A percentile compares a stretch with the other conserved stretches of the same genome.
phyloP scores from a whole-genome alignment of 2,329 filamentous ascomycete species.

The Xylariomycetidae sp. region DNA sequence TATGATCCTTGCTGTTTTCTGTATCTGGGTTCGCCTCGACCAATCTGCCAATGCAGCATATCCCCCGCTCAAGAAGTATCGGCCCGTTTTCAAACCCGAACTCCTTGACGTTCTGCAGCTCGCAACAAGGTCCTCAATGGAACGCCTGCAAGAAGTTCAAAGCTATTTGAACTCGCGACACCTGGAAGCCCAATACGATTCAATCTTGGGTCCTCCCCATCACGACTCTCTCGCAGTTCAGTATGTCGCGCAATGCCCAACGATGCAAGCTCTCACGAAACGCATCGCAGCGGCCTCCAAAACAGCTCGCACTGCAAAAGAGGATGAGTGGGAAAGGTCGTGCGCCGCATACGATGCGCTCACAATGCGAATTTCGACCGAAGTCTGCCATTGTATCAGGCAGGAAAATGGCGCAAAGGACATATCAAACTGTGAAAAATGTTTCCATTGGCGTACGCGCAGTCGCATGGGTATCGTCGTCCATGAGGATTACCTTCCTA shows the following conservation, averaged over 20 bases:
- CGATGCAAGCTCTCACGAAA: neutral
- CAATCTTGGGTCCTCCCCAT: constrained; percentile 41
- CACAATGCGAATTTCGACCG: constrained; percentile 25
- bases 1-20: constrained; percentile 48
- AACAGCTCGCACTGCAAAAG: neutral
- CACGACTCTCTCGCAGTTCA: constrained; percentile 35
- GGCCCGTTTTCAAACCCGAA: constrained; percentile 43
- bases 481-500: constrained; percentile 45
- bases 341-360: constrained; percentile 22
- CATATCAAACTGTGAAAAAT: constrained; percentile 36
- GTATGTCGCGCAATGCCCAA: neutral
- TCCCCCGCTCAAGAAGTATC: constrained; percentile 43
- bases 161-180: constrained; percentile 37
- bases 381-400: constrained; percentile 27
- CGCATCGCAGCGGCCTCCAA: neutral
- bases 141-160: constrained; percentile 43
- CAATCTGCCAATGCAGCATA: constrained; percentile 32
- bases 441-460: constrained; percentile 29
- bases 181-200: constrained; percentile 18
- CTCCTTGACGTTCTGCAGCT: constrained; percentile 52
- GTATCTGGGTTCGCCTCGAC: constrained; percentile 55
- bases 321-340: constrained; percentile 1
- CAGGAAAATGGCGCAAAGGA: constrained; percentile 23
- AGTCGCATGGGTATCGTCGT: constrained; percentile 36
- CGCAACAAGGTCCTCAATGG: constrained; percentile 38